Evolutionary conservation across 441 rosid species (phyloP).

Genomic region (Eutrema salsugineum): DNA sequence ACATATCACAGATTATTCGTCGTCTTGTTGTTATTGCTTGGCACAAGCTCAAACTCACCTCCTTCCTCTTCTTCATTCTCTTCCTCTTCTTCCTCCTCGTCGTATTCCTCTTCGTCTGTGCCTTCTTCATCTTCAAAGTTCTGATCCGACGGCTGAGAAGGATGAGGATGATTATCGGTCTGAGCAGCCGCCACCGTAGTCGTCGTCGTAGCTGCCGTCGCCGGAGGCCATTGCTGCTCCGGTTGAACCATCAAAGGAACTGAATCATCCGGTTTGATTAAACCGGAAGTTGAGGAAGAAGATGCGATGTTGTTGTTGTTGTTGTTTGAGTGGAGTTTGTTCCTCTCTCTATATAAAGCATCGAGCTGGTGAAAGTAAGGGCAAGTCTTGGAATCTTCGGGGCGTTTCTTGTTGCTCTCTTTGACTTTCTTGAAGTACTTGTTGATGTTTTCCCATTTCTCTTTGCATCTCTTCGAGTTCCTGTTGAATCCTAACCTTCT

Average conservation of each 20-base stretch:
- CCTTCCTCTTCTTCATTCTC: slow-evolving; percentile 33
- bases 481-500: slow-evolving; percentile 43
- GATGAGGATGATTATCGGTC: not conserved
- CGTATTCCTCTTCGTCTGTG: slow-evolving; percentile 24
- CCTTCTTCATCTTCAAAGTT: slow-evolving; percentile 35
- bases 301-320: slow-evolving; percentile 12
- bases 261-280: slow-evolving; percentile 43
- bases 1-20: slow-evolving; percentile 11
- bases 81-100: slow-evolving; percentile 24
- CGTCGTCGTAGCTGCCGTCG: not conserved
- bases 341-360: slow-evolving; percentile 61
- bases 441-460: slow-evolving; percentile 75
- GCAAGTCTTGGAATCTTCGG: slow-evolving; percentile 66
- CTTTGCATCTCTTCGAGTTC: slow-evolving; percentile 59
- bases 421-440: slow-evolving; percentile 64
- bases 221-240: slow-evolving; percentile 69
- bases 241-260: slow-evolving; percentile 63
- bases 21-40: slow-evolving; percentile 32
- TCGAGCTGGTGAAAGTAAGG: slow-evolving; percentile 85
- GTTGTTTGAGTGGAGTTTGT: slow-evolving; percentile 16
- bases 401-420: slow-evolving; percentile 48
- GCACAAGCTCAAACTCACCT: slow-evolving; percentile 46
- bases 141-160: slow-evolving; percentile 12
- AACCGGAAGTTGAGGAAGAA: slow-evolving; percentile 18
- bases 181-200: not conserved